These are phyloP conservation scores for Gossypium longicalyx DNA, from an alignment of 345 rosid genomes.

Conservation along the genomic window DNA sequence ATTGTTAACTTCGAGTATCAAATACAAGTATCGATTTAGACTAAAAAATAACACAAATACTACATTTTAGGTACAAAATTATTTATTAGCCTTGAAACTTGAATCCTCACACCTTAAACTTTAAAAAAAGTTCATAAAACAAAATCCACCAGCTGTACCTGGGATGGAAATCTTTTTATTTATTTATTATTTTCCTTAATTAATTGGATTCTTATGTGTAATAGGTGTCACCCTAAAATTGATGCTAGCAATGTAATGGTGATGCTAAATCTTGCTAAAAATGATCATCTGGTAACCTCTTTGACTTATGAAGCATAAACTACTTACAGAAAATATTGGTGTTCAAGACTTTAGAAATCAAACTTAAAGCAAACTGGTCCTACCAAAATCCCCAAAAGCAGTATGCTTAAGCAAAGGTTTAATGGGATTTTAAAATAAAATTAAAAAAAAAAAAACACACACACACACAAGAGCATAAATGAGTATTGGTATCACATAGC, in stretches of 20 bases:
- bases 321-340: neutral
- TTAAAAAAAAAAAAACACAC: too few species aligned
- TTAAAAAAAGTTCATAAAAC: too few species aligned
- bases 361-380: too few species aligned
- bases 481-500: slow-evolving; percentile 6
- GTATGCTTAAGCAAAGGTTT: neutral
- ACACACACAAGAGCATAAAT: neutral
- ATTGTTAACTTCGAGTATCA: too few species aligned
- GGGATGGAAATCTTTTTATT: neutral
- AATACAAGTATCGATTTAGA: too few species aligned
- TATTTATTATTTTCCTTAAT: neutral
- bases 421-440: neutral
- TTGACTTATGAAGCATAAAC: neutral
- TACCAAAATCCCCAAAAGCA: too few species aligned
- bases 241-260: neutral
- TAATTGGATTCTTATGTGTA: neutral
- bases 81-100: too few species aligned
- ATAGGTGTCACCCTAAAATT: neutral
- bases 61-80: too few species aligned
- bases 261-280: neutral
- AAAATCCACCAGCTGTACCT: neutral
- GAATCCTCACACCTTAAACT: too few species aligned
- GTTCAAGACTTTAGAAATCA: neutral
- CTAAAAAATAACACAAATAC: too few species aligned
- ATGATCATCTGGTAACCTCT: neutral